Evolutionary conservation across 2,329 filamentous ascomycete species (phyloP).

Genomic region (Epicoccum sorghinum): DNA sequence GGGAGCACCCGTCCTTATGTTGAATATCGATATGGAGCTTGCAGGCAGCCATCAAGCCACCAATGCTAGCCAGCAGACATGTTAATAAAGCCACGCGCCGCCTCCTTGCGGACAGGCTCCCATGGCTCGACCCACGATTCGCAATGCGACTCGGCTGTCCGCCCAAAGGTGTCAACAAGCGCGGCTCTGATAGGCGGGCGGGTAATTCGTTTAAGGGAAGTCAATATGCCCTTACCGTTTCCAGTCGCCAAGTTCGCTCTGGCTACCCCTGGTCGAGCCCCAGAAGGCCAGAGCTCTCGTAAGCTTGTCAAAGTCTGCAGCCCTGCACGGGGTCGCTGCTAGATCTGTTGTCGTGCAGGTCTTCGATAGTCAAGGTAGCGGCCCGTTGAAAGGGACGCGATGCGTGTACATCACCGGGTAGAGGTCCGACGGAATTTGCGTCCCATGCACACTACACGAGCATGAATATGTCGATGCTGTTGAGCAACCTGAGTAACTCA

Average conservation of each 20-base stretch:
- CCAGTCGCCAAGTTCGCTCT: slow-evolving; percentile 4
- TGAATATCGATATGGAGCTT: slow-evolving; percentile 29
- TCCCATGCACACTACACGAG: slow-evolving; percentile 6
- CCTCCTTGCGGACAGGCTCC: slow-evolving; percentile 24
- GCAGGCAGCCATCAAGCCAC: slow-evolving; percentile 35
- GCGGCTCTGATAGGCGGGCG: slow-evolving; percentile 25
- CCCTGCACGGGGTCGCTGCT: slow-evolving; percentile 15
- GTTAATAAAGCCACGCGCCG: slow-evolving; percentile 37
- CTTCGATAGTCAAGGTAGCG: slow-evolving; percentile 15
- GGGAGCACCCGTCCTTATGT: slow-evolving; percentile 38
- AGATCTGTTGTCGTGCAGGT: slow-evolving; percentile 15
- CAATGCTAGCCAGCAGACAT: slow-evolving; percentile 20
- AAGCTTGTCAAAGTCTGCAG: slow-evolving; percentile 18
- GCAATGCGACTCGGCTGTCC: slow-evolving; percentile 19
- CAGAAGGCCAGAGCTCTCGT: slow-evolving; percentile 12
- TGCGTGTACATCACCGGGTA: slow-evolving; percentile 6
- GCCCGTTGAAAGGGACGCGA: slow-evolving; percentile 18
- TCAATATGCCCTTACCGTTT: slow-evolving; percentile 17
- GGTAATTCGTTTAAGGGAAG: slow-evolving; percentile 13
- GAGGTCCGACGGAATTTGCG: slow-evolving; percentile 3
- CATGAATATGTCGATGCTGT: not conserved
- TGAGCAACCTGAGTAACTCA: not conserved
- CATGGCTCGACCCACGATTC: slow-evolving; percentile 27
- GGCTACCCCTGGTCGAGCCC: slow-evolving; percentile 4
- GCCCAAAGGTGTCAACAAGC: slow-evolving; percentile 3